Evolutionary conservation across 2,329 filamentous ascomycete genomes (phyloP), one percentile per base, ranked within the genome.

Genomic region (Sarocladium strictum): DNA sequence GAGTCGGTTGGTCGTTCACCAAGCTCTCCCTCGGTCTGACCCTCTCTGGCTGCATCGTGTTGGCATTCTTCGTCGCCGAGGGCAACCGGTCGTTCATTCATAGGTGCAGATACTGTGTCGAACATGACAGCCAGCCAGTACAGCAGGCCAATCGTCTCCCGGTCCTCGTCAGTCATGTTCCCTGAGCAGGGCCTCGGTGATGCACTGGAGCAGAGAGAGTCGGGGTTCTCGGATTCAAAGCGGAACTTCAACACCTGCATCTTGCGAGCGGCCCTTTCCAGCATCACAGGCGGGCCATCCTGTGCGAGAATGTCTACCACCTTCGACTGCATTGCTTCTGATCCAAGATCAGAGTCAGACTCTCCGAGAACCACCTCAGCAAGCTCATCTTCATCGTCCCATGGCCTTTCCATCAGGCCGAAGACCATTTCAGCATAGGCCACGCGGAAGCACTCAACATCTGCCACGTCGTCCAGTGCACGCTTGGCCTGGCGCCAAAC

Each of bases 71-170:
- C 69, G 29, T 73, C 72, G 0, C 65, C 63, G 4, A 74, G 64
- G 1, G 70, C 68, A 2, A 72, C 64, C 1, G 70, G 62, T 40
- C 68, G n/a, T 55, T 65, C 45, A 61, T 76, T 72, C 70, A 83
- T 78, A 1, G 78, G 77, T 0, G 80, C 73, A 0, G 76, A 79
- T 9, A 82, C 65, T 0, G 79, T 83, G 60, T 83, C 80, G 51
- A 81, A 78, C 79, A 83, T 83, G 47, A 82, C 69, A 0, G 76
- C 77, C n/a, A 84, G 66, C 80, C 80, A 84, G 60, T 78, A 83
- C 2, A 83, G 60, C 9, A 83, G 65, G 12, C 77, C 72, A 26
- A 83, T 68, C 0, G 80, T 83, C 12, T 72, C 63, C 7, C 64
- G 63, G 4, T 72, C 67, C 50, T 57, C 47, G 17, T 51, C n/a